These are phyloP conservation scores for Candida frijolesensis DNA, from an alignment of 1,139 yeast genomes.

Conservation along the genomic window DNA sequence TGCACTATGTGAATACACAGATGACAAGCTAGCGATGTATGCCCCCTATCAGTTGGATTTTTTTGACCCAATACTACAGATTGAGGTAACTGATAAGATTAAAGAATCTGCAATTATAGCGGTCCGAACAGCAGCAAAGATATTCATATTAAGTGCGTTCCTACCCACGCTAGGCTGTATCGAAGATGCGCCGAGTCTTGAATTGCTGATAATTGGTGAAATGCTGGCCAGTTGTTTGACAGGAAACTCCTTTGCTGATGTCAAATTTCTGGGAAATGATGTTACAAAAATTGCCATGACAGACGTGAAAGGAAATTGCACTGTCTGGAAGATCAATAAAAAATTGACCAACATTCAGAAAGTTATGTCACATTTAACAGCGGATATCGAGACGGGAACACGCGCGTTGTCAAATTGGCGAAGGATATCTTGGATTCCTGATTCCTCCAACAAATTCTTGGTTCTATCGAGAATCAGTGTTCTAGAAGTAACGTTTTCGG, in stretches of 20 bases:
- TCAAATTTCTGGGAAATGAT: constrained; percentile 45
- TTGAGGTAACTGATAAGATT: constrained; percentile 25
- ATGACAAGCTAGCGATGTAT: constrained; percentile 18
- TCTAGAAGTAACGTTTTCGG: constrained; percentile 29
- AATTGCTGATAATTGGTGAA: constrained; percentile 26
- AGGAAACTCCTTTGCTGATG: constrained; percentile 47
- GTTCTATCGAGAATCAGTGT: constrained; percentile 50
- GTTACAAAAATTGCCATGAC: constrained; percentile 41
- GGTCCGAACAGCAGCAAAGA: constrained; percentile 28
- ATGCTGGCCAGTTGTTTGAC: constrained; percentile 22
- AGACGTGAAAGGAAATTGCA: constrained; percentile 57
- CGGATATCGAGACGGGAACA: constrained; percentile 37
- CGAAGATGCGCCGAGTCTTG: constrained; percentile 10
- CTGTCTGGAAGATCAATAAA: constrained; percentile 33
- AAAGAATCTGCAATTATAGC: constrained; percentile 23
- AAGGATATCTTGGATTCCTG: constrained; percentile 47
- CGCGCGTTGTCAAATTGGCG: constrained; percentile 61
- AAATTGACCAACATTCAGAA: constrained; percentile 4
- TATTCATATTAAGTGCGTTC: constrained; percentile 24
- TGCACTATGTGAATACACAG: constrained; percentile 18
- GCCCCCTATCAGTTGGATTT: constrained; percentile 27
- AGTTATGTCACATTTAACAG: neutral
- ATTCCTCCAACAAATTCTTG: constrained; percentile 29
- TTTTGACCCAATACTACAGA: constrained; percentile 43
- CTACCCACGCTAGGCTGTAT: neutral